Base-by-base conservation (phyloP, 768 basidiomycete species). In the Tephrocybe sp. region DNA sequence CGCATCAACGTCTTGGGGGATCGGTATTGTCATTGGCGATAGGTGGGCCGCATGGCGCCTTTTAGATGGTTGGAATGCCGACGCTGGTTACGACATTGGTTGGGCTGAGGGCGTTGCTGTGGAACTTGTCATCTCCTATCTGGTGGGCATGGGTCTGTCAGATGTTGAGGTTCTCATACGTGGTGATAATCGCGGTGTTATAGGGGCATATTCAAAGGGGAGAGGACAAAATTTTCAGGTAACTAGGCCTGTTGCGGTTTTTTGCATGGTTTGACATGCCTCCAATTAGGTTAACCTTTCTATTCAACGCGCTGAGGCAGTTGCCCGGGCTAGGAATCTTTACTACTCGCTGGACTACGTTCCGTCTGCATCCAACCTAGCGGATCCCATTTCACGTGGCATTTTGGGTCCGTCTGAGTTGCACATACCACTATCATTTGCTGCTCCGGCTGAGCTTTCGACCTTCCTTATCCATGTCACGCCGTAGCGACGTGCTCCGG, bases 121-220 rank as follows among this genome's bases (percentile, higher is more conserved):
- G n/a, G n/a, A n/a, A n/a, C n/a, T 21, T 6, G 21, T 41, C 7
- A 23, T 21, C 12, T 5, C 21, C 13, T 16, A 41, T 7, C 11
- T 41, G 4, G 40, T 21, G 2, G 15, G 13, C 2, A 41, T 41
- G 22, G 5, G 29, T 12, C 21, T 23, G 13, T 12, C 7, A 23
- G 40, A 41, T 24, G 16, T 11, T 12, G 11, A 13, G 6, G 15
- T 71, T 0, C 47, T n/a, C n/a, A n/a, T n/a, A n/a, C n/a, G n/a
- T n/a, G n/a, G n/a, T n/a, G n/a, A n/a, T n/a, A n/a, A n/a, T 61
- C 9, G 53, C 68, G 70, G 69, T 12, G 61, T 62, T 0, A 70
- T 74, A 19, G 64, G 64, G 3, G 61, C 68, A 4, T 60, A 65
- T 27, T 45, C 41, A 4, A 67, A 67, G 24, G 69, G 69, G 0